Conservation (phyloP, 768 basidiomycete genomes). For the Cystoderma amianthinum region DNA sequence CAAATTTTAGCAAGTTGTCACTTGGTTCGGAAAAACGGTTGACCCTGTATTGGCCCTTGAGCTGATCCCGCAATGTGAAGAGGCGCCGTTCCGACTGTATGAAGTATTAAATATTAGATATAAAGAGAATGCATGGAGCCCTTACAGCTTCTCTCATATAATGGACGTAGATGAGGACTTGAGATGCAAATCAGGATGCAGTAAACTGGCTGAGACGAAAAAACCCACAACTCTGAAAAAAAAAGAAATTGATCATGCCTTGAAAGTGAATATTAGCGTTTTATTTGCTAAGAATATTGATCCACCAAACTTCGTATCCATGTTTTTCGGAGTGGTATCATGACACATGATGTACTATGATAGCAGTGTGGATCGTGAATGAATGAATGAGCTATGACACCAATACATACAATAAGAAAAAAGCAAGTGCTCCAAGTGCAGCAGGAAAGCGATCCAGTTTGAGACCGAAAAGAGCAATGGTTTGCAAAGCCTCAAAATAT, state of each 20-base stretch:
- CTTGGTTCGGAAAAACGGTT: slow-evolving; percentile 5
- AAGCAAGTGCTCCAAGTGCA: slow-evolving; percentile 44
- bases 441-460: slow-evolving; percentile 64
- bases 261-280: slow-evolving; percentile 3
- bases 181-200: slow-evolving; percentile 9
- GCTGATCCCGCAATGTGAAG: slow-evolving; percentile 64
- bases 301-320: slow-evolving; percentile 20
- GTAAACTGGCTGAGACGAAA: slow-evolving; percentile 1
- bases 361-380: background rate
- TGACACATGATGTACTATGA: slow-evolving; percentile 25
- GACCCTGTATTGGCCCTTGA: slow-evolving; percentile 66
- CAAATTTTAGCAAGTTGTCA: background rate
- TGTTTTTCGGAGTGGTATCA: slow-evolving; percentile 26
- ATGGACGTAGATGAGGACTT: slow-evolving; percentile 72
- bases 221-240: slow-evolving; percentile 66
- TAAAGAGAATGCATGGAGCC: slow-evolving; percentile 11
- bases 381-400: too few relatives aligned
- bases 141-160: slow-evolving; percentile 57
- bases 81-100: slow-evolving; percentile 60
- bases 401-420: slow-evolving; percentile 44
- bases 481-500: slow-evolving; percentile 39
- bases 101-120: slow-evolving; percentile 14
- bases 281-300: background rate
- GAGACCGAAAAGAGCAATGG: slow-evolving; percentile 67
- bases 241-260: slow-evolving; percentile 64